Conservation (phyloP, 345 rosid genomes). For the Boechera stricta region DNA sequence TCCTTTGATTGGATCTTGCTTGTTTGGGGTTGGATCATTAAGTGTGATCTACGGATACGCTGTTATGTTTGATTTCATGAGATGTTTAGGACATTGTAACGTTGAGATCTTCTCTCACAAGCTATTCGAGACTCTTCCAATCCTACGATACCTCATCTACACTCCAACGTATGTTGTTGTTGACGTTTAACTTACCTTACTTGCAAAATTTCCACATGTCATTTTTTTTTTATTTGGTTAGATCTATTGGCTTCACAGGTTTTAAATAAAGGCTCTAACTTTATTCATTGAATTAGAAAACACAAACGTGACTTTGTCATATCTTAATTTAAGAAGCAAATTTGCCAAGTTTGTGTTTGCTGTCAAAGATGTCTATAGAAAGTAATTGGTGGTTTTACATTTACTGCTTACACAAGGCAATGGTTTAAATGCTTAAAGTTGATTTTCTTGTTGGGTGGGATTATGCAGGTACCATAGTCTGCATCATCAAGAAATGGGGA, state of each 20-base stretch:
- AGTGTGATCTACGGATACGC: conserved; percentile 63
- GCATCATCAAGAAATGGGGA: conserved; percentile 76
- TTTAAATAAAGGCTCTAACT: background rate
- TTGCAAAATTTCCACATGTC: conserved; percentile 17
- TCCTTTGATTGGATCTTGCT: conserved; percentile 70
- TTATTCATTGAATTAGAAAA: conserved; percentile 35
- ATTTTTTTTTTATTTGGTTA: background rate
- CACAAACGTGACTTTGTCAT: conserved; percentile 34
- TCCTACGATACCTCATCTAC: conserved; percentile 70
- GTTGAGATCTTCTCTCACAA: conserved; percentile 73
- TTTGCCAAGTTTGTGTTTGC: conserved; percentile 22
- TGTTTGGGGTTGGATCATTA: conserved; percentile 72
- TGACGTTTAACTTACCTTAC: conserved; percentile 24
- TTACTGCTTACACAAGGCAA: background rate
- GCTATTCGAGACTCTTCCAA: conserved; percentile 61
- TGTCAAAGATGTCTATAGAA: conserved; percentile 18
- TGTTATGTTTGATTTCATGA: conserved; percentile 68
- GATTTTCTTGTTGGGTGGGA: conserved; percentile 20
- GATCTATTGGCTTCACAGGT: conserved; percentile 21
- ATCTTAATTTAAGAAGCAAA: conserved; percentile 19
- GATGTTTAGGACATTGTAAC: conserved; percentile 87
- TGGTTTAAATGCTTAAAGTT: conserved; percentile 19
- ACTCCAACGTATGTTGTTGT: conserved; percentile 74
- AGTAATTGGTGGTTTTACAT: conserved; percentile 15
- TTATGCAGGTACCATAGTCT: conserved; percentile 78